These are phyloP conservation scores for Sporothrix variecibatus DNA, from an alignment of 2,329 filamentous ascomycete genomes.

Conservation along the genomic window DNA sequence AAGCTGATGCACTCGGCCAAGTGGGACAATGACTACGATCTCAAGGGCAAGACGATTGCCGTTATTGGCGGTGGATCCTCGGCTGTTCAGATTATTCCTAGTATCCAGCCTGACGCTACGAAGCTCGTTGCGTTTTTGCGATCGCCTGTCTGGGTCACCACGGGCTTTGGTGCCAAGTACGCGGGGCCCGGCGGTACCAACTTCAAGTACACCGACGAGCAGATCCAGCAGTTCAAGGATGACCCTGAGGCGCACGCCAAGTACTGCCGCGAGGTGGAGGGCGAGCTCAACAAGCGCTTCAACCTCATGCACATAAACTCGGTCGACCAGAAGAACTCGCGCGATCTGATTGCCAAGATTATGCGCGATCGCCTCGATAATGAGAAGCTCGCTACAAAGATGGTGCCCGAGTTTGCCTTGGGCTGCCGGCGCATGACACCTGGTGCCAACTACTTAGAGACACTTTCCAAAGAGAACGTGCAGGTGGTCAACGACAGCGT, in stretches of 20 bases:
- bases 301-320: background rate
- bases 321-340: constrained; percentile 22
- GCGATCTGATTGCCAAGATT: constrained; percentile 46
- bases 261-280: background rate
- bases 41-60: constrained; percentile 35
- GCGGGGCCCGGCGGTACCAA: background rate
- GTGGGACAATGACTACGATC: constrained; percentile 34
- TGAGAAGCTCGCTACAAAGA: background rate
- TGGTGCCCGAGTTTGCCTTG: constrained; percentile 19
- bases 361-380: constrained; percentile 42
- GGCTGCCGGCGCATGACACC: constrained; percentile 4
- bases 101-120: constrained; percentile 27
- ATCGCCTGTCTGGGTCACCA: background rate
- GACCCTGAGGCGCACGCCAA: background rate
- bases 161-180: background rate
- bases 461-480: background rate
- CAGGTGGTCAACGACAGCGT: background rate
- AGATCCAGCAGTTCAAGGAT: background rate
- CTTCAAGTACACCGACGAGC: background rate
- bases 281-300: background rate
- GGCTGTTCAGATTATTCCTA: constrained; percentile 37
- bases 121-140: constrained; percentile 10
- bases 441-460: background rate
- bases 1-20: constrained; percentile 36
- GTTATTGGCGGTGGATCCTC: constrained; percentile 40